Conservation (phyloP, 805 yeast genomes). For the Sugiyamaella marilandica region DNA sequence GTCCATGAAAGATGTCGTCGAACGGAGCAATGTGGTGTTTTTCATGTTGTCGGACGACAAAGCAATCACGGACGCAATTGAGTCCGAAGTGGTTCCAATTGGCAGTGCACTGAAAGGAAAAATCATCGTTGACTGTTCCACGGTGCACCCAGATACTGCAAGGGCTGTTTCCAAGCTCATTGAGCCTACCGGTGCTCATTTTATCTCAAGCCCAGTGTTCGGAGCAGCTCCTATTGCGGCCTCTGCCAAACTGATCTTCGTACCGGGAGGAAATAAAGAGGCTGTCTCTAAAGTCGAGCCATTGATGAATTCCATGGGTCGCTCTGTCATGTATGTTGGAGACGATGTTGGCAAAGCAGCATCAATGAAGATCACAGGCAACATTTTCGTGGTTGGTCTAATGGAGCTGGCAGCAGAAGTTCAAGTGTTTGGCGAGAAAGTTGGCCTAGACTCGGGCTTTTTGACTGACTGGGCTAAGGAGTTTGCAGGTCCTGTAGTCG, state of each 20-base stretch:
- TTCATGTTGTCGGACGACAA: conserved; percentile 19
- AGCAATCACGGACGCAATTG: conserved; percentile 10
- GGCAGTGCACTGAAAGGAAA: conserved; percentile 17
- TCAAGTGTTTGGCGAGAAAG: conserved; percentile 25
- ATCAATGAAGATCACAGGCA: conserved; percentile 27
- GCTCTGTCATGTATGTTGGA: conserved; percentile 24
- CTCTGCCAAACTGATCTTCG: conserved; percentile 25
- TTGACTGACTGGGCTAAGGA: conserved; percentile 18
- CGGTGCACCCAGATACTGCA: conserved; percentile 29
- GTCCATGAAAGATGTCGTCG: conserved; percentile 13
- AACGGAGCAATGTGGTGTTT: conserved; percentile 14
- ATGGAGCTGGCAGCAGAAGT: conserved; percentile 27
- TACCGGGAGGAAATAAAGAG: conserved; percentile 23
- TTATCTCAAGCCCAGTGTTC: conserved; percentile 29
- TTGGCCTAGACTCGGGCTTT: conserved; percentile 22
- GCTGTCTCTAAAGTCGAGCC: conserved; percentile 23
- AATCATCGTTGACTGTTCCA: conserved; percentile 26
- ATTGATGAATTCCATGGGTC: conserved; percentile 27
- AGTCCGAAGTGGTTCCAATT: not conserved
- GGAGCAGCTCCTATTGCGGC: conserved; percentile 29
- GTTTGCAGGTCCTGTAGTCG: conserved; percentile 18
- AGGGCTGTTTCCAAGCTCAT: conserved; percentile 12
- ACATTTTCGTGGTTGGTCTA: conserved; percentile 27
- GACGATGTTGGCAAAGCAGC: conserved; percentile 25
- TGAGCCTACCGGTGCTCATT: conserved; percentile 20